Base-by-base conservation (phyloP, 202 grass and related monocot species). In the Setaria viridis region DNA sequence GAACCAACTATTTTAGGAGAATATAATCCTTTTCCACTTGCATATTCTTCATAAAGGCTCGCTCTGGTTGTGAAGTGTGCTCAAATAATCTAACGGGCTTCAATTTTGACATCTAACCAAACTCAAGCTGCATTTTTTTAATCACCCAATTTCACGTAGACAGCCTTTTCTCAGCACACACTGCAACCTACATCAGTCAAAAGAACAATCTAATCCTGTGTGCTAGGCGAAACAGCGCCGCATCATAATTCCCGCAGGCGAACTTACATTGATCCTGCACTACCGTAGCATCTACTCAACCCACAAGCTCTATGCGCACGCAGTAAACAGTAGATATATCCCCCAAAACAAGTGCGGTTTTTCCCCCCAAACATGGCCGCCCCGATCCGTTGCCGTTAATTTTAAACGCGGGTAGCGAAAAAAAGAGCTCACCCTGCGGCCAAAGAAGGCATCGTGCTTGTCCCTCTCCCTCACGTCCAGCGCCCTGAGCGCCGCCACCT, bases 401-500 rank as follows among this genome's bases (percentile, higher is more conserved):
- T 56, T 39, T n/a, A 56, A 56, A 57, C 51, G 32, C 16, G 17
- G 50, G 5, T 2, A 30, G 33, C 19, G 34, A 5, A 32, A n/a
- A 75, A 56, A 13, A 41, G 6, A 49, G 32, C 89, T 82, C 76
- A 97, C 94, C 80, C 9, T 86, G 67, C 80, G 50, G 9, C 72
- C 54, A 67, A 53, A 60, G 78, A 92, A 92, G 5, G 82, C 76
- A 32, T 92, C 80, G 20, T 94, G 89, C 25, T 35, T 84, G 21
- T 45, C 62, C 54, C 34, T 79, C 89, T 92, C 82, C 47, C 12
- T 69, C 17, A 76, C 73, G 5, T 92, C 49, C 8, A 98, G 77
- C 64, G 88, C 91, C 30, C 80, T 87, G 30, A 77, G 70, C 37
- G 84, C 49, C 11, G 79, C 85, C 16, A 21, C 78, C n/a, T 89